Conservation (phyloP, 2,329 filamentous ascomycete genomes). For the Colletotrichum paranaense region DNA sequence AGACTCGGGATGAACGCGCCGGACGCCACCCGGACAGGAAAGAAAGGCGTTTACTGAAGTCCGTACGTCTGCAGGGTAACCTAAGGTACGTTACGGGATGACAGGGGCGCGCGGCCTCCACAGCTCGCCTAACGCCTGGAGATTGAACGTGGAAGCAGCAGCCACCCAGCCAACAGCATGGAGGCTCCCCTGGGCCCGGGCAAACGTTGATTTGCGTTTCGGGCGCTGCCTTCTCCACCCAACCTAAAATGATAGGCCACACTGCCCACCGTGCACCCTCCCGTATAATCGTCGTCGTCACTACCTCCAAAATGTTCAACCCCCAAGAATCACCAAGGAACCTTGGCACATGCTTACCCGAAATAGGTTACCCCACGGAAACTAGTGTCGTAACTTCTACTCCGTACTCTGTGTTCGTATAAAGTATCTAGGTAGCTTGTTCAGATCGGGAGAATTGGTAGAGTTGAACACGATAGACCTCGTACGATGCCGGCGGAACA, state of each 20-base stretch:
- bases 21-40: neutral
- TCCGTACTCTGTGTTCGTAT: too few species aligned
- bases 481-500: too few species aligned
- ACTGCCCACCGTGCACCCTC: neutral
- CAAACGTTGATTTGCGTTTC: neutral
- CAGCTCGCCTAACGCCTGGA: neutral
- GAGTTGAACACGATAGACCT: too few species aligned
- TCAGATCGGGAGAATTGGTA: too few species aligned
- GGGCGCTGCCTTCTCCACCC: neutral
- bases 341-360: neutral
- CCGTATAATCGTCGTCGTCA: neutral
- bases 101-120: neutral
- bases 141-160: too few species aligned
- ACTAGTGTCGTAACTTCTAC: too few species aligned
- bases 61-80: neutral
- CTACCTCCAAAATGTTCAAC: neutral
- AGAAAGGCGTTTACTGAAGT: neutral
- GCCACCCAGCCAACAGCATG: neutral
- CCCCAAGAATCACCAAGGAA: neutral
- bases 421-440: too few species aligned
- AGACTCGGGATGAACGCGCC: neutral
- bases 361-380: neutral
- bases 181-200: neutral
- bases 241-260: neutral
- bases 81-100: neutral